Conservation (phyloP, 2,329 filamentous ascomycete species). For the Didymella keratinophila region DNA sequence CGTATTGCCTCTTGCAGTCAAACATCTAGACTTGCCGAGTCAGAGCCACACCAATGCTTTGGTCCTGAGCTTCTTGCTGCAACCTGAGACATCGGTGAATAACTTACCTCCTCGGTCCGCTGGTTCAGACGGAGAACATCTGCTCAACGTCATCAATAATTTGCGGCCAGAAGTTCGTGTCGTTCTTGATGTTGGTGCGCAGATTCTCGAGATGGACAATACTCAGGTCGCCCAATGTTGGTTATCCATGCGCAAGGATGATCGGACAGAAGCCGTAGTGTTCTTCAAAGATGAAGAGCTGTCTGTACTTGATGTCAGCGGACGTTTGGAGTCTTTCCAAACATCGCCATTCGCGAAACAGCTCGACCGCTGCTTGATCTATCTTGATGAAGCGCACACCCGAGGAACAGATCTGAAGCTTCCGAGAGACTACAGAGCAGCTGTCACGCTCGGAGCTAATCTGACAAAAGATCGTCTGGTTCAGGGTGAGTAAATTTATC, state of each 20-base stretch:
- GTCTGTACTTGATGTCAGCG: conserved; percentile 60
- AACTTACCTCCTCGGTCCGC: conserved; percentile 29
- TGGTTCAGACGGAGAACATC: conserved; percentile 44
- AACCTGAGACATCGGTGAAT: conserved; percentile 47
- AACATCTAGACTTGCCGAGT: conserved; percentile 62
- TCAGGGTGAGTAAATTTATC: conserved; percentile 68
- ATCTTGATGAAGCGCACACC: conserved; percentile 74
- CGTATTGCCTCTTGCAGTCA: conserved; percentile 65
- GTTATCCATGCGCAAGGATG: conserved; percentile 57
- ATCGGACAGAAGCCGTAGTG: conserved; percentile 55
- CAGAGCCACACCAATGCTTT: conserved; percentile 73
- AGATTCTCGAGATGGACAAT: conserved; percentile 67
- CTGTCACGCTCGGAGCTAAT: conserved; percentile 70
- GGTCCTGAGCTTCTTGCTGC: conserved; percentile 67
- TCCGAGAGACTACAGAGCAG: conserved; percentile 66
- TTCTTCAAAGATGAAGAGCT: conserved; percentile 66
- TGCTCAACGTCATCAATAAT: conserved; percentile 57
- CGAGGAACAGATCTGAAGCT: conserved; percentile 73
- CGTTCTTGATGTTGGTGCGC: conserved; percentile 74
- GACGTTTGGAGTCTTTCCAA: conserved; percentile 59
- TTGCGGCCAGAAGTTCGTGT: conserved; percentile 60
- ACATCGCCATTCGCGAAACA: conserved; percentile 66
- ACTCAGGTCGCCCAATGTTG: conserved; percentile 56
- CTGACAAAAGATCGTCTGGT: conserved; percentile 74
- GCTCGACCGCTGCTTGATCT: conserved; percentile 68